Base-by-base conservation (phyloP, 2,329 filamentous ascomycete genomes). In the Epichloe glyceriae region DNA sequence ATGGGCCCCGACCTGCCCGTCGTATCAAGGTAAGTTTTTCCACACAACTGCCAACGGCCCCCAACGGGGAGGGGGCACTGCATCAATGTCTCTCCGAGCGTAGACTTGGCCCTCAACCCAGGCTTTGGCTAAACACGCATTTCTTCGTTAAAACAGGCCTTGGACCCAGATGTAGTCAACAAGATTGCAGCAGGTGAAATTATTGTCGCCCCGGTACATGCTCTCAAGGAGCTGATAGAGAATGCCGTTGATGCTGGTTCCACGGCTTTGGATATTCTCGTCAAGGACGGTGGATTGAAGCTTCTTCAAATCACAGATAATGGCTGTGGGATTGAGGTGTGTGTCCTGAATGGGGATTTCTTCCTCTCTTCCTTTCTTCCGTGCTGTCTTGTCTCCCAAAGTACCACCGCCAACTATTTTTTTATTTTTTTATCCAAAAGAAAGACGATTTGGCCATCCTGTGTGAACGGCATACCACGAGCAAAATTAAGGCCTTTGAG, bases 161-260 rank as follows among this genome's bases (percentile, higher is more conserved):
- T 98, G 26, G 87, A 95, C 61, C 83, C 86, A 55, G 85, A 93
- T 70, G 93, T 98, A 20, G 86, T 98, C 57, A 98, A 97, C 73
- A 98, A 97, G 67, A 98, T 98, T 58, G 93, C 93, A 1, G 93
- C 93, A 0, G 93, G 93, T 19, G 93, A 98, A 67, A 98, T 98
- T 60, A 98, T 98, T 54, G 89, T 98, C 46, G 91, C 93, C 2
- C 94, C 93, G 0, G 89, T 96, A 30, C 88, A 98, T 67, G 93
- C 94, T 3, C 69, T 98, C 52, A 98, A 98, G 68, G 93, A 98
- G 65, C 73, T 98, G 47, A 89, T 98, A 12, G 93, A 98, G 66
- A 98, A 98, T 61, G 85, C 93, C 4, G 89, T 98, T 15, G 94
- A 98, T 69, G 93, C 94, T n/a, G 91, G 93, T 5, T 87, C 93